Base-by-base conservation (phyloP, 2,329 filamentous ascomycete genomes). In the Fusarium begoniae region DNA sequence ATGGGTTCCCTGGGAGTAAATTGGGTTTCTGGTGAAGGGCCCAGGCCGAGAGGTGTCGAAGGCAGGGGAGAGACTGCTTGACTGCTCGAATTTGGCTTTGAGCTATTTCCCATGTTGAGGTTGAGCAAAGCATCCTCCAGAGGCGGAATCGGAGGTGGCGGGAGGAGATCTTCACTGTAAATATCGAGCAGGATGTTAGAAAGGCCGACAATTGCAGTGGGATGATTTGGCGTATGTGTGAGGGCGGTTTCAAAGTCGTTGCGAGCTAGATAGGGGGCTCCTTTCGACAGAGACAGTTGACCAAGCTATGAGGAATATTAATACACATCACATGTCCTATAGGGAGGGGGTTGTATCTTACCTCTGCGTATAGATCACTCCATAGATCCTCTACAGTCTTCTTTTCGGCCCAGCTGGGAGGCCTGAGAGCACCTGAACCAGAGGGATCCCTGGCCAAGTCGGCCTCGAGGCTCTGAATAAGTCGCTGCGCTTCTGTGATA, bases 161-260 rank as follows among this genome's bases (percentile, higher is more conserved):
- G 91, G 45, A 92, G 87, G 26, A 94, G 83, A 54, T 90, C 87
- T 81, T 94, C 88, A 75, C 86, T 90, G 83, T 96, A 97, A 26
- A 97, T 91, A 78, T 98, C 95, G 55, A 98, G 88, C 12, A 99
- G 87, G 43, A 98, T 91, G 76, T 93, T 93, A 24, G 94, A 94
- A 28, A 99, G 85, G 2, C 93, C 94, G 41, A 98, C 90, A 30
- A 93, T 97, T 38, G 94, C 94, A 20, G 87, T 87, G 0, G 93
- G 88, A 76, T 99, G 96, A 79, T 98, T 91, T 2, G 93, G 91
- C 71, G 90, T 93, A 79, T 95, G 91, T 30, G 91, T 90, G 24
- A 99, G 85, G 20, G 95, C 94, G 65, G 92, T 89, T 82, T 99
- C 96, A 78, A 96, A 98, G 73, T 93, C 87, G 30, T 89, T 86